Evolutionary conservation across 2,329 filamentous ascomycete species (phyloP).

Genomic region (Fusarium bulbicola): DNA sequence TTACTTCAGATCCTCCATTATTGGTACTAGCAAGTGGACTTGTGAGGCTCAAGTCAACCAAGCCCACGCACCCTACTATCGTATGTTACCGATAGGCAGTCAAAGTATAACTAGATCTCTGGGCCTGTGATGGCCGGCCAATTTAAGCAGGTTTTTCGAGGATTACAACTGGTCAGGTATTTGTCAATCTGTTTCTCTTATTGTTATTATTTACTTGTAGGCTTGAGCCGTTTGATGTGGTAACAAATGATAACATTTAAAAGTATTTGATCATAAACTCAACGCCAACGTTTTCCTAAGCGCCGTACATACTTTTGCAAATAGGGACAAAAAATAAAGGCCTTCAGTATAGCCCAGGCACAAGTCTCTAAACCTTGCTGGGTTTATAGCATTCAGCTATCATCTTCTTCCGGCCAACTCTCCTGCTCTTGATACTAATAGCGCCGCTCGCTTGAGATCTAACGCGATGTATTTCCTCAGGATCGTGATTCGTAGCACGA

Average conservation of each 20-base stretch:
- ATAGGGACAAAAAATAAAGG: neutral
- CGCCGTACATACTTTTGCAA: neutral
- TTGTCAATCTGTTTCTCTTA: neutral
- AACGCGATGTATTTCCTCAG: conserved; percentile 44
- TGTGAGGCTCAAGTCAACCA: neutral
- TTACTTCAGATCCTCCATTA: neutral
- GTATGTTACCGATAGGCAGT: neutral
- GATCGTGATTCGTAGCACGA: conserved; percentile 43
- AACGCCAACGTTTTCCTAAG: neutral
- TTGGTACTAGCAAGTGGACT: neutral
- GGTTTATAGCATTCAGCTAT: conserved; percentile 45
- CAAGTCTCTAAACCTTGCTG: conserved; percentile 37
- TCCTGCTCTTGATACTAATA: conserved; percentile 41
- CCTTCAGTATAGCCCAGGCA: neutral
- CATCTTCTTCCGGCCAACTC: conserved; percentile 46
- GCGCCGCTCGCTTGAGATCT: conserved; percentile 45
- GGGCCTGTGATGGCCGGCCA: neutral
- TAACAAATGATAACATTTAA: neutral
- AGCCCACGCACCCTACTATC: neutral
- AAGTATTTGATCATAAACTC: neutral
- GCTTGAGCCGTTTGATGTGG: neutral
- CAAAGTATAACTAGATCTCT: neutral
- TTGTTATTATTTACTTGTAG: neutral
- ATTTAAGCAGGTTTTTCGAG: neutral
- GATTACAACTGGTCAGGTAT: neutral